phyloP scores from a whole-genome alignment of 1,284 basidiomycete species.

The Fomitopsis pinicola region DNA sequence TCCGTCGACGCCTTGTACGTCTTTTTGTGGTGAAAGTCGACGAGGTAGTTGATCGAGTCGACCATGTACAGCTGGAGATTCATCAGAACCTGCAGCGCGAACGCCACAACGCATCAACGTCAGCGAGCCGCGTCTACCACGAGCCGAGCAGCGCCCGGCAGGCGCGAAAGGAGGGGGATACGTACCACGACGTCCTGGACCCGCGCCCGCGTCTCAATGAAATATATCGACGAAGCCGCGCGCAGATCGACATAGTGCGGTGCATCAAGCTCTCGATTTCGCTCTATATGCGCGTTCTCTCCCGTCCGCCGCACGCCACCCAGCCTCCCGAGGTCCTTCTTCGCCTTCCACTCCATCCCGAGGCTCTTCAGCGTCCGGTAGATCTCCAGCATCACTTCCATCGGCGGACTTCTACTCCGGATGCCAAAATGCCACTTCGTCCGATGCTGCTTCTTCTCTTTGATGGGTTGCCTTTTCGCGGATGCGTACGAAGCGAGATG shows the following conservation, averaged over 20 bases:
- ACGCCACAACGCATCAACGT: constrained; percentile 2
- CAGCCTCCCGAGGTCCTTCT: constrained; percentile 65
- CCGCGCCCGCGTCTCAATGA: constrained; percentile 90
- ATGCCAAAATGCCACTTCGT: constrained; percentile 99
- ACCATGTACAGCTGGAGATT: constrained; percentile 97
- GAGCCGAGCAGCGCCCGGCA: neutral
- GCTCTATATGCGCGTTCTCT: constrained; percentile 49
- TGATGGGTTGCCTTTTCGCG: constrained; percentile 48
- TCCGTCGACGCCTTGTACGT: constrained; percentile 72
- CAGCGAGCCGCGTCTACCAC: neutral
- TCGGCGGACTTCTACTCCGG: constrained; percentile 89
- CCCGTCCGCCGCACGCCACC: constrained; percentile 39
- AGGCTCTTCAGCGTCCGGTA: constrained; percentile 89
- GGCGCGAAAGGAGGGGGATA: constrained; percentile 9
- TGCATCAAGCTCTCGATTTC: constrained; percentile 64
- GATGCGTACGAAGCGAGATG: constrained; percentile 60
- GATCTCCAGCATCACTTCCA: constrained; percentile 99
- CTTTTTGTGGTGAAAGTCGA: constrained; percentile 97
- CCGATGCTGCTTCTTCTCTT: constrained; percentile 64
- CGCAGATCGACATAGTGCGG: constrained; percentile 59
- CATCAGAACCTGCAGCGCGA: constrained; percentile 74
- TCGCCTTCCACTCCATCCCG: constrained; percentile 98
- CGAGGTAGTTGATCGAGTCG: constrained; percentile 93
- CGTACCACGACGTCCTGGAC: constrained; percentile 88
- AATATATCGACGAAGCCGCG: constrained; percentile 77